Conservation (phyloP, 176 grass and related monocot genomes). For the Avena insularis region DNA sequence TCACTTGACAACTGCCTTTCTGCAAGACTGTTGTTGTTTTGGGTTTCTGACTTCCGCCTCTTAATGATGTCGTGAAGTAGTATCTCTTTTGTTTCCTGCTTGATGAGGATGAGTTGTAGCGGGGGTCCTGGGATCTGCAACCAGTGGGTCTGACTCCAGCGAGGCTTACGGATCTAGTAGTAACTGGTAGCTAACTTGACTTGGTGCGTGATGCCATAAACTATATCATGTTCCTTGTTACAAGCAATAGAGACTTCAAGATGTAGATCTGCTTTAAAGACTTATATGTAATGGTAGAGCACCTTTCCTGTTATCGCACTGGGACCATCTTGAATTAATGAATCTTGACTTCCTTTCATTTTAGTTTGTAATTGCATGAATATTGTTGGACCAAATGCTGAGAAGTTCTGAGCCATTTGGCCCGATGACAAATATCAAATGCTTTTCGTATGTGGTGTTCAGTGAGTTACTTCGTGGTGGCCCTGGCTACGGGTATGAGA, state of each 20-base stretch:
- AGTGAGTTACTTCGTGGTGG: background rate
- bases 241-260: constrained; percentile 29
- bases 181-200: constrained; percentile 58
- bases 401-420: background rate
- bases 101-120: constrained; percentile 31
- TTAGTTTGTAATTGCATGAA: background rate
- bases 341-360: constrained; percentile 6
- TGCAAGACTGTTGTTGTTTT: constrained; percentile 46
- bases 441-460: background rate
- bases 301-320: constrained; percentile 34
- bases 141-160: constrained; percentile 16
- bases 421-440: background rate
- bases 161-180: constrained; percentile 53
- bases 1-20: constrained; percentile 44
- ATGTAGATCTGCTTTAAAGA: constrained; percentile 40
- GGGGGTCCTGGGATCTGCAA: background rate
- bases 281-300: constrained; percentile 38
- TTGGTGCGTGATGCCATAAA: constrained; percentile 26
- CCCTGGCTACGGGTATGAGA: background rate
- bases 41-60: constrained; percentile 32
- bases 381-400: background rate
- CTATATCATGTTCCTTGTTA: constrained; percentile 33
- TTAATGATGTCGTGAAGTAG: constrained; percentile 52
- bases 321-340: constrained; percentile 28
- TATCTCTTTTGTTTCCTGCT: constrained; percentile 32